Base-by-base conservation (phyloP, 2,329 filamentous ascomycete species). In the Anisogramma anomala region DNA sequence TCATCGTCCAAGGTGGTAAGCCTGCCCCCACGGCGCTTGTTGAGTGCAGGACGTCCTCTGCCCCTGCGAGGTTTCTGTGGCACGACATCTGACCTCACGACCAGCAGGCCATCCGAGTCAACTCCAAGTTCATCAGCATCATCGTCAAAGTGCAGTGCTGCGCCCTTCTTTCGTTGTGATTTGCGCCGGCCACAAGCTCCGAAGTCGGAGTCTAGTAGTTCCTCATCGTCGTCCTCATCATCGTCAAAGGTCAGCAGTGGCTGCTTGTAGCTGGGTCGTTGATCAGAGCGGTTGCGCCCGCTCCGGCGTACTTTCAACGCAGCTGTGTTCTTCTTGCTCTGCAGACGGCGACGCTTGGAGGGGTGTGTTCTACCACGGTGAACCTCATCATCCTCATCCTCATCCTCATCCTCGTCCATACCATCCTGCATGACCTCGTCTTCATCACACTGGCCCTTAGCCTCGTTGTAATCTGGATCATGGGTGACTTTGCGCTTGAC, bases 1-100 rank as follows among this genome's bases (percentile, higher is more conserved):
- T 37, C 38, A 4, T 38, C 31, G 4, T 20, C 19, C 66, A 64
- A 3, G 66, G 69, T 56, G 43, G 54, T 49, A 33, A 52, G 42
- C 45, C 50, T 32, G 17, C 47, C 48, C n/a, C 23, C 42, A 18
- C 17, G 41, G 26, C 31, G 50, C 51, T 14, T 28, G 44, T 5
- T 46, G 45, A 4, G 54, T 54, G 6, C 49, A 10, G 9, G 36
- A n/a, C 44, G 36, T 27, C 34, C 36, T 10, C 41, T 37, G n/a
- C 33, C 25, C 18, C 41, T 28, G 33, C 33, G 30, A 43, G 49
- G 52, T 11, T 28, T 39, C 2, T 41, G 22, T 3, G 51, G 50
- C 11, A 39, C 40, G 30, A 61, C 18, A 42, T 60, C 58, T 17
- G 58, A 60, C 10, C 49, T 43, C 13, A 55, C 43, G 1, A 48